Evolutionary conservation across 371 early-diverging fungal genomes (phyloP).

Genomic region (Lichtheimia ramosa): DNA sequence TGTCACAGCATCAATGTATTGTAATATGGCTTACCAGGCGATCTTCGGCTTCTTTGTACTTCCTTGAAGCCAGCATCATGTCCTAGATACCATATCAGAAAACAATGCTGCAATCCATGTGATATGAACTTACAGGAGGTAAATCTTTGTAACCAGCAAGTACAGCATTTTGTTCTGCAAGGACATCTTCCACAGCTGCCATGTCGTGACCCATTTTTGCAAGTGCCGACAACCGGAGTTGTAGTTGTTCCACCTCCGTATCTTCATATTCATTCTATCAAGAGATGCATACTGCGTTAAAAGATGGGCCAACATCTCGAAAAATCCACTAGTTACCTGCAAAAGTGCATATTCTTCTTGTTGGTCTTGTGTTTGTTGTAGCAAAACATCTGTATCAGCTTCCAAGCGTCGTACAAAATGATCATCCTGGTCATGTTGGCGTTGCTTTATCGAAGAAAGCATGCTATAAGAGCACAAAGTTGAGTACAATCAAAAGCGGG

Average conservation of each 20-base stretch:
- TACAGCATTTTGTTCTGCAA: conserved; percentile 9
- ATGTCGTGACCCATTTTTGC: conserved; percentile 15
- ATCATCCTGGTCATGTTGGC: neutral
- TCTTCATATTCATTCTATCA: conserved; percentile 14
- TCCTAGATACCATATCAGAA: conserved; percentile 5
- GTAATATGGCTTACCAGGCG: conserved; percentile 11
- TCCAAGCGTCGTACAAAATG: conserved; percentile 4
- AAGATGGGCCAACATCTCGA: too few relatives aligned
- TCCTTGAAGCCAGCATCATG: conserved; percentile 17
- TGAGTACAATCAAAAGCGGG: neutral
- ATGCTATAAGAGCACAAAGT: conserved; percentile 3
- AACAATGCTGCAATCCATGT: neutral
- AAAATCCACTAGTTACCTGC: conserved; percentile 14
- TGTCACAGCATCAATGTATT: neutral
- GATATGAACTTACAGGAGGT: conserved; percentile 15
- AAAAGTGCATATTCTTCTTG: conserved; percentile 6
- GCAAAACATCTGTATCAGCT: conserved; percentile 3
- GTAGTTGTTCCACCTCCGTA: conserved; percentile 13
- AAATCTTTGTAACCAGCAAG: conserved; percentile 11
- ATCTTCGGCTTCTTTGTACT: conserved; percentile 11
- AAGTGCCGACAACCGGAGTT: conserved; percentile 12
- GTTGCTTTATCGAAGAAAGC: conserved; percentile 6
- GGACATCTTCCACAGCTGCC: conserved; percentile 6
- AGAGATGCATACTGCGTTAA: neutral
- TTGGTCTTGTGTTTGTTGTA: conserved; percentile 7